phyloP scores from a whole-genome alignment of 768 basidiomycete genomes.

The Pleurotus eryngii region DNA sequence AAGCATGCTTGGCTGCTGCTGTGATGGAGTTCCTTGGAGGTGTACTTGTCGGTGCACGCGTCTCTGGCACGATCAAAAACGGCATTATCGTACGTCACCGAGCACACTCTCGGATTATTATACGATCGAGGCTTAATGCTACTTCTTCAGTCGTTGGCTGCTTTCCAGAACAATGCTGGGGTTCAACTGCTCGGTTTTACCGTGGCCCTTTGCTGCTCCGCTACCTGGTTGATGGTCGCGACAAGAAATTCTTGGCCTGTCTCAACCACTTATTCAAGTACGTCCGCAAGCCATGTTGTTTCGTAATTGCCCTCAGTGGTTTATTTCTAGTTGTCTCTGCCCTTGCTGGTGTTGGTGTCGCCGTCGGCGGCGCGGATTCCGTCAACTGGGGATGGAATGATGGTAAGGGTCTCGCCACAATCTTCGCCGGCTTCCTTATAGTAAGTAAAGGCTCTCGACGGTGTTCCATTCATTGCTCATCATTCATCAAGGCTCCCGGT shows the following conservation, averaged over 20 bases:
- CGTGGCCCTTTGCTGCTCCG: constrained; percentile 21
- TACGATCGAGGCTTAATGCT: neutral
- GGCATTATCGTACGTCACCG: constrained; percentile 21
- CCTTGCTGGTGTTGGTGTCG: constrained; percentile 23
- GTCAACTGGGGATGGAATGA: constrained; percentile 25
- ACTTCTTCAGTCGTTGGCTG: constrained; percentile 13
- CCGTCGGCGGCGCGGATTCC: constrained; percentile 19
- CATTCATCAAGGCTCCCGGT: constrained; percentile 12
- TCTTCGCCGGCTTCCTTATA: constrained; percentile 22
- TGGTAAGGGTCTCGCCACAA: constrained; percentile 24
- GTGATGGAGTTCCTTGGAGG: constrained; percentile 25
- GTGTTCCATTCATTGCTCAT: neutral
- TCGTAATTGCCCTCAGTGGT: neutral
- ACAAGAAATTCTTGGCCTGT: constrained; percentile 26
- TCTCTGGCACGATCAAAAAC: constrained; percentile 25
- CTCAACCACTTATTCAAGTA: constrained; percentile 24
- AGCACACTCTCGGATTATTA: neutral
- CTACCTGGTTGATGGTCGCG: constrained; percentile 22
- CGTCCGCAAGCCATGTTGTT: neutral
- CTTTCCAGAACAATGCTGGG: constrained; percentile 23
- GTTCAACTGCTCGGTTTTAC: constrained; percentile 26
- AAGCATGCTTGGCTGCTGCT: constrained; percentile 23
- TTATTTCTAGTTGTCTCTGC: constrained; percentile 3
- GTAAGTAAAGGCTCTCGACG: constrained; percentile 4
- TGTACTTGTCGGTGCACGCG: constrained; percentile 24